These are phyloP conservation scores for Plasmodium fragile DNA, from an alignment of 169 alveolate species.

Conservation along the genomic window DNA sequence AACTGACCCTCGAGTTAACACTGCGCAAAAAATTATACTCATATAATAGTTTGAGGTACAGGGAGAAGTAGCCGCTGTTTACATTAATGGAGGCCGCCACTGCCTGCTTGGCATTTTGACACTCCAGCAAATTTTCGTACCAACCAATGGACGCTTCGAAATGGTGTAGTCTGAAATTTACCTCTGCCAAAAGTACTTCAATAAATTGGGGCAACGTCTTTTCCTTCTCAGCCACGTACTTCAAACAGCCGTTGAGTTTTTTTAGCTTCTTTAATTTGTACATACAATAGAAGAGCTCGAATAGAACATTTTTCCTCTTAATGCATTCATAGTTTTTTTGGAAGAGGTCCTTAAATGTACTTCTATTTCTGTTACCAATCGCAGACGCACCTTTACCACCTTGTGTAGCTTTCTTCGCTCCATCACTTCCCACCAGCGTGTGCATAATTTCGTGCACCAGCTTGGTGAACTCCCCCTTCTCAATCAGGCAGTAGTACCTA, in stretches of 20 bases:
- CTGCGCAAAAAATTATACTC: constrained; percentile 47
- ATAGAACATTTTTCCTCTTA: constrained; percentile 40
- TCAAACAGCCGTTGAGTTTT: constrained; percentile 60
- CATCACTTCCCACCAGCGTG: not conserved
- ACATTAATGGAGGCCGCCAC: constrained; percentile 45
- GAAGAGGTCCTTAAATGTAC: constrained; percentile 26
- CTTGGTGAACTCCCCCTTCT: not conserved
- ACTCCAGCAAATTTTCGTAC: constrained; percentile 25
- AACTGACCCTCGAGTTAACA: not conserved
- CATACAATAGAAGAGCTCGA: constrained; percentile 63
- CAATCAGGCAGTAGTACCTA: constrained; percentile 34
- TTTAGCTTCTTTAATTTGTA: constrained; percentile 46
- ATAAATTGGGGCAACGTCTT: constrained; percentile 8
- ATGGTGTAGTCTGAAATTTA: constrained; percentile 24
- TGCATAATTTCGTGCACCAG: constrained; percentile 25
- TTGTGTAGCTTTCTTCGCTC: not conserved
- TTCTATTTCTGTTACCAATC: not conserved
- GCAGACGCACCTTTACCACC: not conserved
- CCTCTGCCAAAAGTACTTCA: constrained; percentile 29
- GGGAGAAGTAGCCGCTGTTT: constrained; percentile 39
- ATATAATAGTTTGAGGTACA: constrained; percentile 23
- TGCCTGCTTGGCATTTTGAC: constrained; percentile 22
- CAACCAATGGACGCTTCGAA: constrained; percentile 24
- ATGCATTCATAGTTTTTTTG: constrained; percentile 40
- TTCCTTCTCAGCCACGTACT: constrained; percentile 38